Conservation (phyloP, 2,329 filamentous ascomycete genomes). For the Sclerotinia borealis region DNA sequence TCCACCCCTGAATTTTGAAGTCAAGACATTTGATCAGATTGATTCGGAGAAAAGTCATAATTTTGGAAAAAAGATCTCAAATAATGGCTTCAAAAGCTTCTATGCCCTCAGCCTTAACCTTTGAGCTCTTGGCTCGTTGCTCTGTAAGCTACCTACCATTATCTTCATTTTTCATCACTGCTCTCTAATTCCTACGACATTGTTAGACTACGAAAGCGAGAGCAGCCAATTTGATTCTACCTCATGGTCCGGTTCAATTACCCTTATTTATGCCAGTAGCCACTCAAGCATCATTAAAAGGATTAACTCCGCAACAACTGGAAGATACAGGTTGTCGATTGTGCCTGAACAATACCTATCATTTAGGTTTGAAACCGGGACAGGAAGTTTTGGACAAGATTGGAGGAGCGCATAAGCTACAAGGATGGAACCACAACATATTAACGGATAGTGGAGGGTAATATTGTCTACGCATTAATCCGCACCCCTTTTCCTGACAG, state of each 20-base stretch:
- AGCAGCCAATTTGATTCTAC: conserved; percentile 78
- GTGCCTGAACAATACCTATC: conserved; percentile 97
- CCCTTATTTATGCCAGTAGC: conserved; percentile 99
- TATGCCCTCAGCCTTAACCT: conserved; percentile 63
- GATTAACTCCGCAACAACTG: conserved; percentile 85
- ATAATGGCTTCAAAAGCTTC: conserved; percentile 15
- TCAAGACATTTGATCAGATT: neutral
- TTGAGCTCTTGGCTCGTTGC: conserved; percentile 72
- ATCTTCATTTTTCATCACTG: conserved; percentile 7
- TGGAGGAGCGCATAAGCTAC: conserved; percentile 88
- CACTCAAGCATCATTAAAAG: conserved; percentile 92
- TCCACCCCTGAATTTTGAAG: neutral
- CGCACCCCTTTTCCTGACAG: conserved; percentile 8
- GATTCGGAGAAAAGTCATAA: neutral
- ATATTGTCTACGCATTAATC: conserved; percentile 24
- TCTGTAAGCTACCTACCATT: conserved; percentile 52
- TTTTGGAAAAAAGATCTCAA: neutral
- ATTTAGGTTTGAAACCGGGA: conserved; percentile 89
- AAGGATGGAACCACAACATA: conserved; percentile 94
- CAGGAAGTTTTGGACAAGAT: conserved; percentile 81
- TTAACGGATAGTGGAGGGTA: conserved; percentile 75
- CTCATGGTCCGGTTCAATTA: conserved; percentile 83
- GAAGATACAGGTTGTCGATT: conserved; percentile 83
- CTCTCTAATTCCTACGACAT: conserved; percentile 6
- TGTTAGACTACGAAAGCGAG: conserved; percentile 84